These are phyloP conservation scores for Termitomyces sp. DNA, from an alignment of 1,284 basidiomycete genomes.

Conservation along the genomic window DNA sequence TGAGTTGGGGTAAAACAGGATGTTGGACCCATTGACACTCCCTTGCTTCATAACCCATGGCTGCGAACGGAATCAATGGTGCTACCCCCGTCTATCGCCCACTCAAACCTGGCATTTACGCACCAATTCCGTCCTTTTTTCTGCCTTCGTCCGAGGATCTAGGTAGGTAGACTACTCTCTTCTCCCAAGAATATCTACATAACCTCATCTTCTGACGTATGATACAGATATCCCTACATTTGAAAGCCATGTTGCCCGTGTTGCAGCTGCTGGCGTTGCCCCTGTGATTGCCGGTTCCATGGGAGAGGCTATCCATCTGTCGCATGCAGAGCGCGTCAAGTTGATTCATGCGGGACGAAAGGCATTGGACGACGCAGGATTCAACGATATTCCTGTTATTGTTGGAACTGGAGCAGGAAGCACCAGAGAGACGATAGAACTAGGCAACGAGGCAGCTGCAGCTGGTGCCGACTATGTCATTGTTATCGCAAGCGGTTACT, in stretches of 20 bases:
- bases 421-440: conserved; percentile 74
- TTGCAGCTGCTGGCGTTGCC: conserved; percentile 69
- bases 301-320: conserved; percentile 80
- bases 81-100: conserved; percentile 36
- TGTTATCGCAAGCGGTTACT: conserved; percentile 85
- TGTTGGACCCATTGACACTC: conserved; percentile 11
- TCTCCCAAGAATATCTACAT: conserved; percentile 1
- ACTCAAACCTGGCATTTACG: conserved; percentile 76
- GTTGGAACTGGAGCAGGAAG: conserved; percentile 80
- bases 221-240: conserved; percentile 66
- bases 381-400: conserved; percentile 64
- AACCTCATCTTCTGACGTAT: conserved; percentile 8
- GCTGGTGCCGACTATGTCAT: conserved; percentile 84
- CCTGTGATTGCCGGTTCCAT: conserved; percentile 81
- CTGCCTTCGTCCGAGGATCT: conserved; percentile 72
- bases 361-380: conserved; percentile 64
- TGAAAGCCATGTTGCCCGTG: conserved; percentile 65
- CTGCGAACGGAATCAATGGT: conserved; percentile 34
- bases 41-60: conserved; percentile 28
- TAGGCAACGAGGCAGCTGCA: conserved; percentile 68
- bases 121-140: conserved; percentile 86
- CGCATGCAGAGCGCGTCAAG: conserved; percentile 62
- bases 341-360: conserved; percentile 71
- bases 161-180: conserved; percentile 43
- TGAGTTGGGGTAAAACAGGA: conserved; percentile 12